A percentile compares a stretch with the other conserved stretches of the same genome.
These are phyloP conservation scores for Ciborinia camelliae DNA, from an alignment of 2,329 filamentous ascomycete species.

Conservation along the genomic window DNA sequence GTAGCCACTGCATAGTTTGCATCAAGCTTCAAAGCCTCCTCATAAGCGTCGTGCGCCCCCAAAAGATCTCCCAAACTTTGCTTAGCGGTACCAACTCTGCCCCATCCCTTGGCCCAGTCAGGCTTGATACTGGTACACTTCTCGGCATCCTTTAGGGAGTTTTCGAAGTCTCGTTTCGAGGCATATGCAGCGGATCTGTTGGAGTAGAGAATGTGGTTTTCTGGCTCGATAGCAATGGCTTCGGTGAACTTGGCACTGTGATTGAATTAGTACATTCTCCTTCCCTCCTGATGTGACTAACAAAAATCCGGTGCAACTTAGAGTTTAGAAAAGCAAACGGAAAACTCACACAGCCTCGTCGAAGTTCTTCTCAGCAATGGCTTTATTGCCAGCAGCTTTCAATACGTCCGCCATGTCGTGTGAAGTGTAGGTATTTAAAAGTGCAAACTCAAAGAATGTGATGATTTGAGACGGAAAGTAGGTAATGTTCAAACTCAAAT, in stretches of 20 bases:
- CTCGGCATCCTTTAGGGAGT: slow-evolving; percentile 82
- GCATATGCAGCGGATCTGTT: slow-evolving; percentile 88
- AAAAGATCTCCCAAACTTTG: slow-evolving; percentile 85
- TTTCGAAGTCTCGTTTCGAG: slow-evolving; percentile 82
- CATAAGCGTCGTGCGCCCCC: slow-evolving; percentile 83
- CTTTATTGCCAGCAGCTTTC: slow-evolving; percentile 97
- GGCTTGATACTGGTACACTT: slow-evolving; percentile 95
- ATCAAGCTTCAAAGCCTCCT: slow-evolving; percentile 91
- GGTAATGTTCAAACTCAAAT: background rate
- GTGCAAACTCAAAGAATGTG: background rate
- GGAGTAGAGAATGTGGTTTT: slow-evolving; percentile 96
- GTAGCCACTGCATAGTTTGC: slow-evolving; percentile 90
- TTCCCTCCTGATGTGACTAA: background rate
- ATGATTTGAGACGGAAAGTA: background rate
- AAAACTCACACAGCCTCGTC: slow-evolving; percentile 83
- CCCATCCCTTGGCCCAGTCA: slow-evolving; percentile 97
- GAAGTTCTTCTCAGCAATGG: slow-evolving; percentile 97
- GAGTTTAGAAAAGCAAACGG: slow-evolving; percentile 23
- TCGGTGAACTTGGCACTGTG: slow-evolving; percentile 86
- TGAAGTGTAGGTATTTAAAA: background rate
- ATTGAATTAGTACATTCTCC: slow-evolving; percentile 22
- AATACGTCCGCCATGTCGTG: slow-evolving; percentile 56
- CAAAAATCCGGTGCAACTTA: background rate
- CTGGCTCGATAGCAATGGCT: slow-evolving; percentile 82
- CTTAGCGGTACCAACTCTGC: slow-evolving; percentile 84